These are phyloP conservation scores for Thelonectria discophora DNA, from an alignment of 2,329 filamentous ascomycete species.

Conservation along the genomic window DNA sequence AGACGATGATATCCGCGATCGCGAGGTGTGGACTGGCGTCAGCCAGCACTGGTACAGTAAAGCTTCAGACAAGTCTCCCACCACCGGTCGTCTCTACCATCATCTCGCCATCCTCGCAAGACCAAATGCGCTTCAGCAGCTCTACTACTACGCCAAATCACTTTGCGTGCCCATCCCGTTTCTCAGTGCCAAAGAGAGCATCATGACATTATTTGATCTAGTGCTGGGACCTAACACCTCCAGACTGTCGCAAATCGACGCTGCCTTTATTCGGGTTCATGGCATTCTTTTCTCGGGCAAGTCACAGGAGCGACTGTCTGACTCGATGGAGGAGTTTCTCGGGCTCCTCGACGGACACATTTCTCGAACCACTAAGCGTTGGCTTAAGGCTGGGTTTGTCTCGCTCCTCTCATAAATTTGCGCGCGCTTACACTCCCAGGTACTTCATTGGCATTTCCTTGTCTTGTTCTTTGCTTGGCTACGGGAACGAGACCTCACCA, in stretches of 20 bases:
- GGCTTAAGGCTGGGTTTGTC: slow-evolving; percentile 58
- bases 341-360: slow-evolving; percentile 66
- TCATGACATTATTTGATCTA: slow-evolving; percentile 74
- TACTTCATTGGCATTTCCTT: slow-evolving; percentile 47
- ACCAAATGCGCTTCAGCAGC: slow-evolving; percentile 73
- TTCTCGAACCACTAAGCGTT: slow-evolving; percentile 56
- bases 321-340: slow-evolving; percentile 60
- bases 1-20: slow-evolving; percentile 76
- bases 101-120: slow-evolving; percentile 83
- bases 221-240: slow-evolving; percentile 53
- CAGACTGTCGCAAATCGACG: slow-evolving; percentile 57
- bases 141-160: slow-evolving; percentile 77
- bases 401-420: neutral
- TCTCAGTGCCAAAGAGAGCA: slow-evolving; percentile 71
- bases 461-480: slow-evolving; percentile 47
- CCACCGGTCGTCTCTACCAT: slow-evolving; percentile 83
- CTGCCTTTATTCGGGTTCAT: slow-evolving; percentile 70
- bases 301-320: slow-evolving; percentile 55
- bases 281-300: slow-evolving; percentile 69
- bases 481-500: slow-evolving; percentile 53
- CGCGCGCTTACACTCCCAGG: slow-evolving; percentile 31
- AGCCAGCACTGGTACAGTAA: slow-evolving; percentile 86
- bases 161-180: slow-evolving; percentile 76
- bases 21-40: slow-evolving; percentile 84
- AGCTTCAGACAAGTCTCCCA: slow-evolving; percentile 79